A percentile compares a stretch with the other conserved stretches of the same genome.
phyloP scores from a whole-genome alignment of 192 early-diverging fungal species.

The Podochytrium sp. region DNA sequence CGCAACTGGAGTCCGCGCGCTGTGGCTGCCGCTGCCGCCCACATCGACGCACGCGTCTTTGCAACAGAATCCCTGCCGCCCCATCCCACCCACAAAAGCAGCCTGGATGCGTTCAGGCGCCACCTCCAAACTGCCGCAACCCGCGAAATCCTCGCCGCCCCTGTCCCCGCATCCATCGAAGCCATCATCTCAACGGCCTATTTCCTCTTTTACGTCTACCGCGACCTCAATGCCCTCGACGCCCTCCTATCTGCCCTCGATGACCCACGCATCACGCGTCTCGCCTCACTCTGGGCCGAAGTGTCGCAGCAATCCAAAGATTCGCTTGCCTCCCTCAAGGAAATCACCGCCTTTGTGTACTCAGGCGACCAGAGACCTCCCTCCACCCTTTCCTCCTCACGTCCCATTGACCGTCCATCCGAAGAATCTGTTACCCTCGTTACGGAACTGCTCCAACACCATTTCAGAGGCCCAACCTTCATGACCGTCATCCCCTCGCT shows the following conservation, averaged over 20 bases:
- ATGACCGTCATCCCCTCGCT: constrained; percentile 36
- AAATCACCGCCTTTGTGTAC: not conserved
- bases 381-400: not conserved
- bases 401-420: not conserved
- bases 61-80: not conserved
- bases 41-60: not conserved
- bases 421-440: constrained; percentile 30
- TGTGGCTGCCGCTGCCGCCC: not conserved
- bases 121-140: not conserved
- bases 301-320: constrained; percentile 25
- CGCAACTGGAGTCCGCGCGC: not conserved
- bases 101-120: not conserved
- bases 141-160: not conserved
- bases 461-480: constrained; percentile 32
- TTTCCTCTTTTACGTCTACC: constrained; percentile 36
- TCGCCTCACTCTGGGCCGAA: constrained; percentile 28
- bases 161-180: not conserved
- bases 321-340: constrained; percentile 22
- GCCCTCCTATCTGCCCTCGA: constrained; percentile 27
- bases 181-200: constrained; percentile 28
- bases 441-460: constrained; percentile 33
- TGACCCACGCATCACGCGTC: constrained; percentile 32
- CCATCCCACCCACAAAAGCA: too few relatives aligned
- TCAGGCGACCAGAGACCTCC: not conserved
- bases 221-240: constrained; percentile 30